phyloP scores from a whole-genome alignment of 345 rosid genomes.

The Eucalyptus erythrocorys region DNA sequence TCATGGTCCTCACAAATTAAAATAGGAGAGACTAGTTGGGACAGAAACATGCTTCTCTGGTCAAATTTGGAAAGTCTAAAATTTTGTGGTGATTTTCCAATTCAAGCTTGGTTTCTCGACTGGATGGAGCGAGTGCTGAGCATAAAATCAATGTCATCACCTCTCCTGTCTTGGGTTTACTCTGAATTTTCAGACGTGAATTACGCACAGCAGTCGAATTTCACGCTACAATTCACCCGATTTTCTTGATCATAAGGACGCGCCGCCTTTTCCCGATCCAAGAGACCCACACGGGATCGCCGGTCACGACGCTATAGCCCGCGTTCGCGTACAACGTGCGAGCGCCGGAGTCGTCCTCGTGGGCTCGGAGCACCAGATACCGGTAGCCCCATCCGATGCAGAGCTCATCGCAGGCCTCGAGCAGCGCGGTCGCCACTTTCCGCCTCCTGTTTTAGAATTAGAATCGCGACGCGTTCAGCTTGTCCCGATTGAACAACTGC shows the following conservation, averaged over 20 bases:
- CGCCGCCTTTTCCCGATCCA: slow-evolving; percentile 77
- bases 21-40: not conserved
- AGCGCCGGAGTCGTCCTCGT: slow-evolving; percentile 75
- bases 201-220: not conserved
- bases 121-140: not conserved
- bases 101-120: not conserved
- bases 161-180: not conserved
- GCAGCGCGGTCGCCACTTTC: slow-evolving; percentile 59
- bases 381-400: slow-evolving; percentile 49
- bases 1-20: not conserved
- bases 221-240: not conserved
- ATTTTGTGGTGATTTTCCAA: not conserved
- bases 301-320: slow-evolving; percentile 46
- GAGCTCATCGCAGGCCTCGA: slow-evolving; percentile 63
- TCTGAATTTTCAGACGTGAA: not conserved
- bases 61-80: not conserved
- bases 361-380: slow-evolving; percentile 60
- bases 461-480: not conserved
- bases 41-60: not conserved
- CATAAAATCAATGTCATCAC: not conserved
- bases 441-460: slow-evolving; percentile 30
- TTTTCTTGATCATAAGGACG: slow-evolving; percentile 53
- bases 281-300: slow-evolving; percentile 55
- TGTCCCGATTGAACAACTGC: not conserved
- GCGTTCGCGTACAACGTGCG: slow-evolving; percentile 53